Conservation (phyloP, 768 basidiomycete genomes). For the Asterophora parasitica region DNA sequence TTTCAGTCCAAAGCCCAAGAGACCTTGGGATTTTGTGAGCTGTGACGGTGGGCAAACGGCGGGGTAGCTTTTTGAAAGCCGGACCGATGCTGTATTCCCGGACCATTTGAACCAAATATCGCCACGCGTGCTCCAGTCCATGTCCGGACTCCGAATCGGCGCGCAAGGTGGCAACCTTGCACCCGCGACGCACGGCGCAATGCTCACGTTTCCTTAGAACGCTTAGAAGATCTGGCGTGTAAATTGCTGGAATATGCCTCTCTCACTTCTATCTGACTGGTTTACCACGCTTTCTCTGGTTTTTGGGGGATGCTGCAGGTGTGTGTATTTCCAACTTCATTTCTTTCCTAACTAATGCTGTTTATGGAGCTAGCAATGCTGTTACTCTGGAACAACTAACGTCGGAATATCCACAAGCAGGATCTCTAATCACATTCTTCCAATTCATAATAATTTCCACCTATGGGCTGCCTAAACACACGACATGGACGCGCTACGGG, state of each 20-base stretch:
- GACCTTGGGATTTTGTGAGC: no score
- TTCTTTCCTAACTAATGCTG: background rate
- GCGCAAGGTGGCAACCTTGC: no score
- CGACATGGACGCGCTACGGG: slow-evolving; percentile 44
- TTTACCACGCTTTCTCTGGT: slow-evolving; percentile 62
- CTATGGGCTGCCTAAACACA: slow-evolving; percentile 63
- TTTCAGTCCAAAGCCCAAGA: no score
- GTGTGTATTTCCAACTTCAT: background rate
- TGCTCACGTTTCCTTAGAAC: slow-evolving; percentile 1
- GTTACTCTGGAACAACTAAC: slow-evolving; percentile 74
- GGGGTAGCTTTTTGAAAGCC: no score
- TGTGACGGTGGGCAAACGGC: no score
- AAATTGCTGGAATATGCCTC: slow-evolving; percentile 3
- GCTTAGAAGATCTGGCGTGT: background rate
- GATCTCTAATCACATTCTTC: slow-evolving; percentile 81
- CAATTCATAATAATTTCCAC: slow-evolving; percentile 80
- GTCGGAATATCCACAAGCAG: slow-evolving; percentile 60
- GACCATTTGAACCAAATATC: background rate
- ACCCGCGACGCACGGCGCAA: background rate
- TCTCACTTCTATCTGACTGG: slow-evolving; percentile 39
- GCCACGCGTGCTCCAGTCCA: slow-evolving; percentile 3
- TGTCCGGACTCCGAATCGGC: no score
- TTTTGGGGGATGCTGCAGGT: slow-evolving; percentile 91
- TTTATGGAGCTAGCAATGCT: slow-evolving; percentile 54
- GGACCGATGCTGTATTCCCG: background rate